Evolutionary conservation across 2,329 filamentous ascomycete genomes (phyloP).

Genomic region (Penicillium psychrosexuale): DNA sequence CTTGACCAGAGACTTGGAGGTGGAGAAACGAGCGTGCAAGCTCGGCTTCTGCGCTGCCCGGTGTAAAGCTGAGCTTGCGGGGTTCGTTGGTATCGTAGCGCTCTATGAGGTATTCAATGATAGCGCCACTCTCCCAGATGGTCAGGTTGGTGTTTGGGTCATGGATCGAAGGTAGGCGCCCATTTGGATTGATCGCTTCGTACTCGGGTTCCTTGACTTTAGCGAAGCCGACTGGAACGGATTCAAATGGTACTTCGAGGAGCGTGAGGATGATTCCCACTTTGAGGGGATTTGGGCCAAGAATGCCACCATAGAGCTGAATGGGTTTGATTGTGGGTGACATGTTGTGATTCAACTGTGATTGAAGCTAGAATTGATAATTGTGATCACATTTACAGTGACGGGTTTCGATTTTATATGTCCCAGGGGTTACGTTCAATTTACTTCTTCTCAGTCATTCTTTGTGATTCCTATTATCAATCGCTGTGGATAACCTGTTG

Average conservation of each 20-base stretch:
- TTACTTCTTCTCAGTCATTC: neutral
- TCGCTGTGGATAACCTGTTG: neutral
- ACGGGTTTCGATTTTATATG: neutral
- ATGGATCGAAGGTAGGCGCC: constrained; percentile 35
- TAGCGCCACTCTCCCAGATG: constrained; percentile 47
- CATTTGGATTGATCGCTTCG: constrained; percentile 32
- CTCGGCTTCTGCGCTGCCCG: constrained; percentile 36
- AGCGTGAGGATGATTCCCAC: constrained; percentile 31
- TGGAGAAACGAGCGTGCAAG: constrained; percentile 46
- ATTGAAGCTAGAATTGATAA: neutral
- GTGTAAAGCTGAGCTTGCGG: constrained; percentile 35
- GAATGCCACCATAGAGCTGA: constrained; percentile 4
- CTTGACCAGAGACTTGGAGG: constrained; percentile 48
- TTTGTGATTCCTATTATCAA: neutral
- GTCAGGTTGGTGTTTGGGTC: constrained; percentile 40
- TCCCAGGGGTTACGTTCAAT: neutral
- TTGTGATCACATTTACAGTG: neutral
- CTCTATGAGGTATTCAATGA: constrained; percentile 46
- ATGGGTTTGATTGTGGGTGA: constrained; percentile 2
- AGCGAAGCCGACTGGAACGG: constrained; percentile 12
- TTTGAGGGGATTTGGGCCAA: constrained; percentile 27
- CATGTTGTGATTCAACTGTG: neutral
- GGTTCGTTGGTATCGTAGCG: constrained; percentile 42
- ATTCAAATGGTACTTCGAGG: constrained; percentile 32
- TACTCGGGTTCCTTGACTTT: constrained; percentile 33